phyloP scores from a whole-genome alignment of 805 yeast genomes.

The Starmerella sp. region DNA sequence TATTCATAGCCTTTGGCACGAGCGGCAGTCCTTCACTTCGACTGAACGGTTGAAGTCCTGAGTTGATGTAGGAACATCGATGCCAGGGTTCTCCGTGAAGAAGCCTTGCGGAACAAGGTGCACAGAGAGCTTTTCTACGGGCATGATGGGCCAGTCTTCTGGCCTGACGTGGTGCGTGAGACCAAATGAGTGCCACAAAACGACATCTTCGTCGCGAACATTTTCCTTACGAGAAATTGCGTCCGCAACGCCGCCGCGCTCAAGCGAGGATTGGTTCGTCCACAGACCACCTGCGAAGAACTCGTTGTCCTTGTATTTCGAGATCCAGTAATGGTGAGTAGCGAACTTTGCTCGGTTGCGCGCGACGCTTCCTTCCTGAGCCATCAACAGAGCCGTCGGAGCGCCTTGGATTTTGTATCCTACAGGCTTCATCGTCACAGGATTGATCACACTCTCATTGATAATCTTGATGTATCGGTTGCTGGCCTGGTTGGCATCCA shows the following conservation, averaged over 20 bases:
- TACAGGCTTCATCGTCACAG: constrained; percentile 57
- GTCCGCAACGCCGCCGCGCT: constrained; percentile 34
- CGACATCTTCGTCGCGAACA: constrained; percentile 54
- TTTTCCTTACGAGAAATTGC: constrained; percentile 39
- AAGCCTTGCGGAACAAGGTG: constrained; percentile 59
- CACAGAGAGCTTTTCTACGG: constrained; percentile 62
- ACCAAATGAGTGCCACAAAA: constrained; percentile 72
- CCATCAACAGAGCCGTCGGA: constrained; percentile 65
- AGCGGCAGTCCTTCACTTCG: constrained; percentile 22
- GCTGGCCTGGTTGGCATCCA: constrained; percentile 65
- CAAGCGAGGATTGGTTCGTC: constrained; percentile 69
- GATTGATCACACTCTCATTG: constrained; percentile 61
- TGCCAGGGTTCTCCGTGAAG: constrained; percentile 68
- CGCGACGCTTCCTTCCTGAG: constrained; percentile 51
- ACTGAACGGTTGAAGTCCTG: constrained; percentile 56
- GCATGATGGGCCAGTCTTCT: constrained; percentile 86
- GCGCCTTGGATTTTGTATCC: constrained; percentile 66
- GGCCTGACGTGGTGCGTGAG: constrained; percentile 61
- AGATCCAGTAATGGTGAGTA: constrained; percentile 71
- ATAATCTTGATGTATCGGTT: constrained; percentile 64
- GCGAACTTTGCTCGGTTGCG: constrained; percentile 63
- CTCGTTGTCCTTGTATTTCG: constrained; percentile 61
- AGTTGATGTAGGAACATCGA: constrained; percentile 62
- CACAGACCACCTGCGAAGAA: constrained; percentile 74
- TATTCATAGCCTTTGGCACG: constrained; percentile 18